phyloP scores from a whole-genome alignment of 148 eudicot species.

The Rhododendron griersonianum region DNA sequence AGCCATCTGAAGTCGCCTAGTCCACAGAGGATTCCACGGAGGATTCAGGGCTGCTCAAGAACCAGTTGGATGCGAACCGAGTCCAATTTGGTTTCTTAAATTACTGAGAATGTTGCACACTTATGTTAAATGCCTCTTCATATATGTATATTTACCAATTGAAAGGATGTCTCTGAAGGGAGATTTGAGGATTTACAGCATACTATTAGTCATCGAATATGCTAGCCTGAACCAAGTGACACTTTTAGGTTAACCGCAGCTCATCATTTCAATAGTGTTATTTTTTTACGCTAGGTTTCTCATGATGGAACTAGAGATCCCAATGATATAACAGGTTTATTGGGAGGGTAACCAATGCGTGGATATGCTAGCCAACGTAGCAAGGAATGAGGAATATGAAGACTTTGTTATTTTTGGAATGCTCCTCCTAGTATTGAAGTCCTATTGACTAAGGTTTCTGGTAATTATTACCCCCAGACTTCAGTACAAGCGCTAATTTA shows the following conservation, averaged over 20 bases:
- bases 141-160: background rate
- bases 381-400: background rate
- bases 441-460: background rate
- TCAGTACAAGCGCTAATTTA: background rate
- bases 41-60: background rate
- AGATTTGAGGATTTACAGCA: background rate
- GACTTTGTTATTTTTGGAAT: background rate
- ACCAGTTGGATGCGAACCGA: background rate
- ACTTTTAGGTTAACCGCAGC: background rate
- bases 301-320: background rate
- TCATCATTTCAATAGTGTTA: background rate
- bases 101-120: background rate
- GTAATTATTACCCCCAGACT: background rate
- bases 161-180: background rate
- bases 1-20: background rate
- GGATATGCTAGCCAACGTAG: background rate
- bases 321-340: background rate
- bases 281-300: background rate
- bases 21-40: background rate
- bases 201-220: background rate
- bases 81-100: background rate
- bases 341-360: background rate
- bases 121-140: background rate
- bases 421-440: background rate
- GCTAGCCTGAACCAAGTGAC: background rate